Evolutionary conservation across 257 asterid genomes (phyloP).

Genomic region (Paulownia fortunei): DNA sequence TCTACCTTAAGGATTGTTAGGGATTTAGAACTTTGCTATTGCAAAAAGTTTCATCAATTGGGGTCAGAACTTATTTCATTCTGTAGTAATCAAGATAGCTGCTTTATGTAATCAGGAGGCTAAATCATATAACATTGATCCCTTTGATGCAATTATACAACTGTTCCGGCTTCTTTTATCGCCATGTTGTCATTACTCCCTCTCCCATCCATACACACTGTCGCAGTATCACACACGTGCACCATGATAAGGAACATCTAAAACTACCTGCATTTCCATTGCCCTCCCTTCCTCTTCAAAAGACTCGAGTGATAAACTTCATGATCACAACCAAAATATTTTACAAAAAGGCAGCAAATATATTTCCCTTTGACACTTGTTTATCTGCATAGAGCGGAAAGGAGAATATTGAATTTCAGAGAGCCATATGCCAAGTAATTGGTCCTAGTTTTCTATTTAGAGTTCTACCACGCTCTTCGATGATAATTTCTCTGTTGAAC

Average conservation of each 20-base stretch:
- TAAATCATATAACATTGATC: background rate
- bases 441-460: constrained; percentile 18
- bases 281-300: constrained; percentile 1
- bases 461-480: constrained; percentile 4
- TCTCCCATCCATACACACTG: background rate
- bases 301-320: background rate
- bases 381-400: constrained; percentile 1
- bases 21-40: background rate
- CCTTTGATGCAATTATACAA: background rate
- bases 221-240: background rate
- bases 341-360: background rate
- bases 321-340: background rate
- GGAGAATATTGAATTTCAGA: background rate
- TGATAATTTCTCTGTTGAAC: background rate
- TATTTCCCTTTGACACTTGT: background rate
- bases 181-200: background rate
- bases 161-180: background rate
- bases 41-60: background rate
- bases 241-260: background rate
- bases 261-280: background rate
- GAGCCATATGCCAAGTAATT: constrained; percentile 6
- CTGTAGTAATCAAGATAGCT: background rate
- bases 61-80: background rate
- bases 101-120: no score
- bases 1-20: background rate